These are phyloP conservation scores for Ensete ventricosum DNA, from an alignment of 176 grass and related monocot genomes.

Conservation along the genomic window DNA sequence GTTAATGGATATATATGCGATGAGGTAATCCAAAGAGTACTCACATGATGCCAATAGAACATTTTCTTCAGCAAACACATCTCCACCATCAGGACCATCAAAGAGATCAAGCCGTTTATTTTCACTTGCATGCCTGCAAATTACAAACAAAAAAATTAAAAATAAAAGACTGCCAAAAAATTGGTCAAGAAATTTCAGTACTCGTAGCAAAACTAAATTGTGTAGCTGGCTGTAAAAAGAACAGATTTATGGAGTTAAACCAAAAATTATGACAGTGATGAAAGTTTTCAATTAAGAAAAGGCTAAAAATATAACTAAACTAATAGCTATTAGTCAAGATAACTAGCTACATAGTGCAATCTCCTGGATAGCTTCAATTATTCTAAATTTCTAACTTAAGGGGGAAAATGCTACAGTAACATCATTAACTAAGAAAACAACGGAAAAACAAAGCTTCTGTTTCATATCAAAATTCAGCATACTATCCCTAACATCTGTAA, in stretches of 20 bases:
- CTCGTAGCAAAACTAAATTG: background rate
- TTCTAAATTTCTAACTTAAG: too few relatives aligned
- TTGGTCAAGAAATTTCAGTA: background rate
- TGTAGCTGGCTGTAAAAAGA: background rate
- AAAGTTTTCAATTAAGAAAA: too few relatives aligned
- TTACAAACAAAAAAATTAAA: background rate
- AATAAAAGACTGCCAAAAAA: background rate
- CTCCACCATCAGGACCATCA: conserved; percentile 58
- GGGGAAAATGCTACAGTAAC: too few relatives aligned
- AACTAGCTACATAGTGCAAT: too few relatives aligned
- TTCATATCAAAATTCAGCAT: too few relatives aligned
- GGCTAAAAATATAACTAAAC: too few relatives aligned
- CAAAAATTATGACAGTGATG: too few relatives aligned
- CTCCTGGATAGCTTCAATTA: too few relatives aligned
- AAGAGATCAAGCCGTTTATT: conserved; percentile 87
- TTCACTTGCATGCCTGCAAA: conserved; percentile 65
- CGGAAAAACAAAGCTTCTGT: too few relatives aligned
- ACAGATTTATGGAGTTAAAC: background rate
- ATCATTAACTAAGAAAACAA: too few relatives aligned
- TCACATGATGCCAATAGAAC: conserved; percentile 72
- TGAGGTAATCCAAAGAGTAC: conserved; percentile 4
- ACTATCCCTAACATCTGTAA: too few relatives aligned
- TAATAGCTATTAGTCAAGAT: too few relatives aligned
- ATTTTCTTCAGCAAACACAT: conserved; percentile 85
- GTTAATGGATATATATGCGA: background rate